These are phyloP conservation scores for Delphinella strobiligena DNA, from an alignment of 2,329 filamentous ascomycete species.

Conservation along the genomic window DNA sequence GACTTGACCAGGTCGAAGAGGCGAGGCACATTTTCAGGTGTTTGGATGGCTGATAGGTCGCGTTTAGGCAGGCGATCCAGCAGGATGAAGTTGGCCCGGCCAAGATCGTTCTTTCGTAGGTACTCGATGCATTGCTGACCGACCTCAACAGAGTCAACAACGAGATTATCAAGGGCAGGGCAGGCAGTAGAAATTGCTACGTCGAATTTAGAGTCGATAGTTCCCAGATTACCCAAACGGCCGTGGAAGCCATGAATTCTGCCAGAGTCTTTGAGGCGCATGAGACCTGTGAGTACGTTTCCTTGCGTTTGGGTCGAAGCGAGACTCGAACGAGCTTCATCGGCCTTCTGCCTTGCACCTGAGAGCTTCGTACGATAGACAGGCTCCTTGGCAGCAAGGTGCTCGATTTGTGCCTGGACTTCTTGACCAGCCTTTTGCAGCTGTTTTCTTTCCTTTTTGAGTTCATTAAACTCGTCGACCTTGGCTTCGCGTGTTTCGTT, in stretches of 20 bases:
- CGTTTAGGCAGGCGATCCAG: slow-evolving; percentile 73
- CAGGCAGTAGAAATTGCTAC: slow-evolving; percentile 98
- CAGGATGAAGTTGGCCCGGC: slow-evolving; percentile 92
- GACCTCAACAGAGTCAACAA: slow-evolving; percentile 89
- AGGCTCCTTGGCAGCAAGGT: slow-evolving; percentile 66
- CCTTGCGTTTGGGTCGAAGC: slow-evolving; percentile 85
- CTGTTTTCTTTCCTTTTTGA: slow-evolving; percentile 57
- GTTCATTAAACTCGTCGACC: slow-evolving; percentile 60
- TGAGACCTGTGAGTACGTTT: slow-evolving; percentile 69
- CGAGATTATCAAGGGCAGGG: slow-evolving; percentile 82
- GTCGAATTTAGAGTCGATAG: slow-evolving; percentile 89
- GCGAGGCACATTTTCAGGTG: slow-evolving; percentile 82
- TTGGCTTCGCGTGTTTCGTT: slow-evolving; percentile 62
- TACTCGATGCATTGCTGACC: slow-evolving; percentile 98
- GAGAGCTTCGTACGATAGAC: slow-evolving; percentile 76
- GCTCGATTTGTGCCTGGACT: slow-evolving; percentile 59
- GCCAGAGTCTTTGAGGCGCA: slow-evolving; percentile 90
- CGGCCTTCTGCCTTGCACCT: slow-evolving; percentile 82
- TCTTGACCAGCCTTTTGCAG: slow-evolving; percentile 65
- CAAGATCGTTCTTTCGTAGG: slow-evolving; percentile 90
- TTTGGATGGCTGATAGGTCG: slow-evolving; percentile 69
- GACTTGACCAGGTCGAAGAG: slow-evolving; percentile 87
- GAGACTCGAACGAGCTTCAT: slow-evolving; percentile 84
- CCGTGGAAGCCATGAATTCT: slow-evolving; percentile 96
- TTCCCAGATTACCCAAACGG: slow-evolving; percentile 82